A percentile compares a stretch with the other conserved stretches of the same genome.
Evolutionary conservation across 345 rosid genomes (phyloP).

Genomic region (Isatis tinctoria): DNA sequence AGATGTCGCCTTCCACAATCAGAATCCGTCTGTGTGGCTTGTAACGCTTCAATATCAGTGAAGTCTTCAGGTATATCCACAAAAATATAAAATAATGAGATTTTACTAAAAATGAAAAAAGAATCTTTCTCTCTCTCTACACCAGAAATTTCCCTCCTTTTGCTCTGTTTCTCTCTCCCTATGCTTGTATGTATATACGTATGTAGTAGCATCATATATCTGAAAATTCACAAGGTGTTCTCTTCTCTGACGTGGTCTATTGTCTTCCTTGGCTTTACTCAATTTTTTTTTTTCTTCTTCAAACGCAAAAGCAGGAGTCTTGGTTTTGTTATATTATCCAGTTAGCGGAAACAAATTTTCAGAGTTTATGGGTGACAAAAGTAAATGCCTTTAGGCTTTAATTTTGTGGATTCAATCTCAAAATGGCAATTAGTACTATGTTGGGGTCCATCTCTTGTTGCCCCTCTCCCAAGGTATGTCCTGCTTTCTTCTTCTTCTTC

Average conservation of each 20-base stretch:
- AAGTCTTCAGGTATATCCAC: conserved; percentile 32
- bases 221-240: conserved; percentile 18
- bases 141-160: conserved; percentile 14
- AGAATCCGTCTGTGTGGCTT: conserved; percentile 36
- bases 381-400: conserved; percentile 34
- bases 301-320: background rate
- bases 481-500: conserved; percentile 8
- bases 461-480: conserved; percentile 46
- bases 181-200: background rate
- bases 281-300: background rate
- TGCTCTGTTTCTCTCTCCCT: conserved; percentile 11
- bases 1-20: conserved; percentile 23
- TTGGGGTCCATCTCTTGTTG: conserved; percentile 51
- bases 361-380: conserved; percentile 23
- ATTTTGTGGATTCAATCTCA: conserved; percentile 16
- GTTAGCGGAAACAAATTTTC: background rate
- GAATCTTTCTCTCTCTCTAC: conserved; percentile 15
- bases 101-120: background rate
- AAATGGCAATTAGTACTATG: conserved; percentile 40
- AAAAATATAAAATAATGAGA: background rate
- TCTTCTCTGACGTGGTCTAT: conserved; percentile 34
- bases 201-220: background rate
- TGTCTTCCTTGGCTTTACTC: conserved; percentile 31
- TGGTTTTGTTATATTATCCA: conserved; percentile 10
- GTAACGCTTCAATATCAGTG: background rate